Conservation (phyloP, 495 filamentous ascomycete species). For the Aspergillus saccharolyticus region DNA sequence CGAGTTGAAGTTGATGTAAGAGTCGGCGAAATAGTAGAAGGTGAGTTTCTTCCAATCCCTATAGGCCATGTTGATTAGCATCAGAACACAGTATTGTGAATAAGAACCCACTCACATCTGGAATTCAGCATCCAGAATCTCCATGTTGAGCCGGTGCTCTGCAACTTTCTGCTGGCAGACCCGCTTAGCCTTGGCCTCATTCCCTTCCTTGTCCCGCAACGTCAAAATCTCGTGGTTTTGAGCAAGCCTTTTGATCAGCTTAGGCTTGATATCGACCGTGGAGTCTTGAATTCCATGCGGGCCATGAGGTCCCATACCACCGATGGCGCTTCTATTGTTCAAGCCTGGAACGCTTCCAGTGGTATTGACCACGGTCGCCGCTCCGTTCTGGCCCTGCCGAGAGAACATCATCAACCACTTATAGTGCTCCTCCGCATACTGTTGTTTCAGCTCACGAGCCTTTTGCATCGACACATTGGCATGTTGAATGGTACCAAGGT, state of each 20-base stretch:
- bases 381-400: constrained; percentile 58
- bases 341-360: constrained; percentile 42
- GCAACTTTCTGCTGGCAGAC: constrained; percentile 93
- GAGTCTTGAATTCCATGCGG: constrained; percentile 70
- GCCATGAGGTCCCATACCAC: constrained; percentile 67
- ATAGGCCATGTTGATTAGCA: constrained; percentile 6
- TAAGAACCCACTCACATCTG: constrained; percentile 71
- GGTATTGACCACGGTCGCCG: constrained; percentile 46
- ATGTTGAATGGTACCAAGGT: constrained; percentile 86
- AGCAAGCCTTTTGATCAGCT: constrained; percentile 91
- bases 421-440: constrained; percentile 89
- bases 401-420: constrained; percentile 98
- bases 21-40: constrained; percentile 96
- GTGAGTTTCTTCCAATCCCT: constrained; percentile 99
- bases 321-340: constrained; percentile 56
- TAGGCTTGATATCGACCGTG: constrained; percentile 80
- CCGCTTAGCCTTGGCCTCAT: constrained; percentile 94
- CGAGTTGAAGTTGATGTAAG: constrained; percentile 98
- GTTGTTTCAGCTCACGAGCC: constrained; percentile 82
- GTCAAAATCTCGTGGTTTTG: constrained; percentile 83
- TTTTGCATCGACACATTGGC: constrained; percentile 77
- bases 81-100: constrained; percentile 2
- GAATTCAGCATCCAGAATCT: constrained; percentile 98
- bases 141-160: constrained; percentile 94
- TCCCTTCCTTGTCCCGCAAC: constrained; percentile 90